Evolutionary conservation across 2,329 filamentous ascomycete genomes (phyloP).

Genomic region (Fusarium gaditjirri): DNA sequence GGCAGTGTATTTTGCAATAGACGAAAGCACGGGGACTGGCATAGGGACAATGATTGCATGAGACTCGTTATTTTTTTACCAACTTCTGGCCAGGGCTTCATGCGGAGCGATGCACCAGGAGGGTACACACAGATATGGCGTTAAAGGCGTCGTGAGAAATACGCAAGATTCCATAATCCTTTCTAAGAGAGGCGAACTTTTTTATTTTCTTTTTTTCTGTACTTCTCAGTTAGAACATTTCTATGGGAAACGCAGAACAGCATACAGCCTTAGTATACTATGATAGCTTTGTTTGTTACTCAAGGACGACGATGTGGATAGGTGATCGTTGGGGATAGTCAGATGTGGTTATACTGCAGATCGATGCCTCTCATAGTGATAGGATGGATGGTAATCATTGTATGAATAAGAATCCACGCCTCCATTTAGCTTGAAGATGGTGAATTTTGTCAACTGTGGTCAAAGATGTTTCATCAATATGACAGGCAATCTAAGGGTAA

Average conservation of each 20-base stretch:
- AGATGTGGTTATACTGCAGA: slow-evolving; percentile 7
- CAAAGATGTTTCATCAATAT: background rate
- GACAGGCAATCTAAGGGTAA: too few species aligned
- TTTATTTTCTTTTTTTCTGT: slow-evolving; percentile 20
- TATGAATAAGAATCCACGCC: slow-evolving; percentile 42
- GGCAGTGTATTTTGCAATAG: slow-evolving; percentile 32
- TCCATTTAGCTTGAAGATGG: slow-evolving; percentile 2
- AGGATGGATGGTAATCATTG: slow-evolving; percentile 43
- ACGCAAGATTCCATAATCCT: slow-evolving; percentile 39
- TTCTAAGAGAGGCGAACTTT: slow-evolving; percentile 29
- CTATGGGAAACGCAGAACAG: slow-evolving; percentile 15
- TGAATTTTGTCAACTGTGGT: background rate
- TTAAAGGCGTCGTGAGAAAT: slow-evolving; percentile 44
- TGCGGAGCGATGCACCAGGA: slow-evolving; percentile 37
- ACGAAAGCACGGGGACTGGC: slow-evolving; percentile 41
- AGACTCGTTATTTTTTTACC: slow-evolving; percentile 41
- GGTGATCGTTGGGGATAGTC: slow-evolving; percentile 6
- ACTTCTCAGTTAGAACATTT: slow-evolving; percentile 1
- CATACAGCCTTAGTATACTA: slow-evolving; percentile 37
- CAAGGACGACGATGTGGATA: slow-evolving; percentile 13
- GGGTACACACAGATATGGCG: slow-evolving; percentile 41
- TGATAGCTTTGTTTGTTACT: slow-evolving; percentile 27
- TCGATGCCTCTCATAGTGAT: slow-evolving; percentile 29
- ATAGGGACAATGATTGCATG: slow-evolving; percentile 45
- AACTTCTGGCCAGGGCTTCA: slow-evolving; percentile 53